Conservation (phyloP, 495 filamentous ascomycete species). For the Pseudomonodictys pantanalensis region DNA sequence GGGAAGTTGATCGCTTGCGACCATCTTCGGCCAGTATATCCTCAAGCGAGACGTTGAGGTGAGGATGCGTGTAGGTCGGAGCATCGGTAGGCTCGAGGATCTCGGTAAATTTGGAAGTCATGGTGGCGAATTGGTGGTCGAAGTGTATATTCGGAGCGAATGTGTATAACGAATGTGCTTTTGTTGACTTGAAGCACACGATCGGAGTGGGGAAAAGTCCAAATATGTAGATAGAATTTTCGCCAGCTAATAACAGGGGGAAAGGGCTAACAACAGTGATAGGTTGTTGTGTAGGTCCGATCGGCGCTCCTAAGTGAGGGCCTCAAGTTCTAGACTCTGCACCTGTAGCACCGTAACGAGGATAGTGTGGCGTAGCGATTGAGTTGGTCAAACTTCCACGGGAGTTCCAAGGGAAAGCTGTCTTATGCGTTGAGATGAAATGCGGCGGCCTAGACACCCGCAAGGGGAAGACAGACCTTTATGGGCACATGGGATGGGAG, state of each 20-base stretch:
- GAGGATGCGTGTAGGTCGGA: conserved; percentile 30
- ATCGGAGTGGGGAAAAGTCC: not conserved
- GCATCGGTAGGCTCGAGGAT: conserved; percentile 35
- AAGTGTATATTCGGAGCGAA: not conserved
- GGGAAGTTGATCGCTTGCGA: conserved; percentile 20
- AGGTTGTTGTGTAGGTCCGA: too few species aligned
- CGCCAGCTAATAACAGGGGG: not conserved
- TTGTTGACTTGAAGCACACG: not conserved
- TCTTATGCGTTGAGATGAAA: conserved; percentile 1
- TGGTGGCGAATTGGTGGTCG: conserved; percentile 11
- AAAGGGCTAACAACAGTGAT: too few species aligned
- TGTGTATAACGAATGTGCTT: not conserved
- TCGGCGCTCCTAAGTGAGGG: too few species aligned
- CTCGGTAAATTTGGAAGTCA: conserved; percentile 40
- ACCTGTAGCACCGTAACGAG: too few species aligned
- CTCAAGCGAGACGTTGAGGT: conserved; percentile 37
- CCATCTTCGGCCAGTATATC: conserved; percentile 38
- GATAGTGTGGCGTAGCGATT: not conserved
- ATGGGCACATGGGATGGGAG: conserved; percentile 1
- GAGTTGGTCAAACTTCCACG: not conserved
- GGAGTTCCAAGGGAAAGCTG: not conserved
- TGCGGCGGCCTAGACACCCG: not conserved
- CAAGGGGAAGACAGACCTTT: conserved; percentile 17
- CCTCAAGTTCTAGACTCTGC: not conserved
- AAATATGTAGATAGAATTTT: not conserved